phyloP scores from a whole-genome alignment of 257 asterid species.

The Primulina eburnea region DNA sequence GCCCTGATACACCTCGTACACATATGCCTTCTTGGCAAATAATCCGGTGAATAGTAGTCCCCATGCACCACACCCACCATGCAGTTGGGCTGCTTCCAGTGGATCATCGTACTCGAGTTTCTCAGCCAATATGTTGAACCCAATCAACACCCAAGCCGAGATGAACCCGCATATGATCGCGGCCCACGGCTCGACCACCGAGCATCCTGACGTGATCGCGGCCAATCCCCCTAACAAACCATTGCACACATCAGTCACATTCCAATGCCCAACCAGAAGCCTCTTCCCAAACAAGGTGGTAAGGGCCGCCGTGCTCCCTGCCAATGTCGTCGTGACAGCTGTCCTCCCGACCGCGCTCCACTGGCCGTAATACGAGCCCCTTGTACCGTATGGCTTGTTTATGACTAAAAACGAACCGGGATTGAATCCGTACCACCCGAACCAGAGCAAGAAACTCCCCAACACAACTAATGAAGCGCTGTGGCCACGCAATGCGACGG shows the following conservation, averaged over 20 bases:
- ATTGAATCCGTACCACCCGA: conserved; percentile 71
- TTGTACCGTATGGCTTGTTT: conserved; percentile 37
- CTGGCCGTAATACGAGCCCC: conserved; percentile 48
- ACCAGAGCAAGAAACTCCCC: conserved; percentile 65
- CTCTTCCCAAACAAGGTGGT: conserved; percentile 60
- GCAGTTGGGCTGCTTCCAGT: conserved; percentile 66
- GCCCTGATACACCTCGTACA: conserved; percentile 48
- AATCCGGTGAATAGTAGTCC: conserved; percentile 60
- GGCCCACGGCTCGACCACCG: conserved; percentile 77
- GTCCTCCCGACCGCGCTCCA: conserved; percentile 71
- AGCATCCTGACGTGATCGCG: conserved; percentile 63
- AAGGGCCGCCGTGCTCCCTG: conserved; percentile 66
- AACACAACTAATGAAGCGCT: conserved; percentile 58
- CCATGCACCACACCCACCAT: conserved; percentile 74
- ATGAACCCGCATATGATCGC: conserved; percentile 64
- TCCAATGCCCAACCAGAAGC: conserved; percentile 60
- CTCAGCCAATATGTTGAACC: conserved; percentile 53
- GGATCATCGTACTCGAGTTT: conserved; percentile 57
- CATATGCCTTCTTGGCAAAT: conserved; percentile 44
- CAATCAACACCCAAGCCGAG: conserved; percentile 59
- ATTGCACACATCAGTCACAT: conserved; percentile 59
- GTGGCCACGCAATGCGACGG: conserved; percentile 62
- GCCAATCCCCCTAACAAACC: conserved; percentile 69
- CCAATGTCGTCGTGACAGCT: conserved; percentile 68
- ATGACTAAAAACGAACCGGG: conserved; percentile 63